Conservation (phyloP, 2,329 filamentous ascomycete species). For the Tolypocladium guangdongense region DNA sequence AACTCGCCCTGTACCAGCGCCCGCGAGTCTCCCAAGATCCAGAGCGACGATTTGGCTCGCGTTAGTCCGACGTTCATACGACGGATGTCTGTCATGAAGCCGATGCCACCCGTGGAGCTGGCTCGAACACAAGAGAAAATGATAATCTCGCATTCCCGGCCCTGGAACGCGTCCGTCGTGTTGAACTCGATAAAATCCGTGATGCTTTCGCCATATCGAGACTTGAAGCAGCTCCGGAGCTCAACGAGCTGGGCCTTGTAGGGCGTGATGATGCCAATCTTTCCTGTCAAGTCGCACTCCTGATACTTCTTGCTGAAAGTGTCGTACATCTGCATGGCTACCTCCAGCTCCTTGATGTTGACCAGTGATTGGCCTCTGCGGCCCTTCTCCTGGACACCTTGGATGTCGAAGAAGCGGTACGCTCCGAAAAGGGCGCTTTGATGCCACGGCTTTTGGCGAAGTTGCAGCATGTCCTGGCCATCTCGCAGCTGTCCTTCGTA, state of each 20-base stretch:
- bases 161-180: constrained; percentile 96
- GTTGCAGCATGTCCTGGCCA: constrained; percentile 67
- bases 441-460: constrained; percentile 80
- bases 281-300: constrained; percentile 60
- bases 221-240: constrained; percentile 63
- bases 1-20: constrained; percentile 80
- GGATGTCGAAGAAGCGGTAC: constrained; percentile 94
- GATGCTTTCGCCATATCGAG: constrained; percentile 63
- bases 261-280: constrained; percentile 94
- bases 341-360: constrained; percentile 76
- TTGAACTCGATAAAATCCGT: constrained; percentile 86
- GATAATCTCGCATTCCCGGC: constrained; percentile 92
- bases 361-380: constrained; percentile 78
- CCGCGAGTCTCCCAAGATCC: constrained; percentile 88
- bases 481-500: constrained; percentile 84
- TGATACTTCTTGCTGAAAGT: constrained; percentile 65
- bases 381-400: constrained; percentile 76
- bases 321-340: constrained; percentile 76
- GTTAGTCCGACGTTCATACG: constrained; percentile 99
- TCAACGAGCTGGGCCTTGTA: constrained; percentile 89
- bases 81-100: constrained; percentile 95
- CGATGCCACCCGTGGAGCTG: constrained; percentile 84
- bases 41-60: constrained; percentile 89
- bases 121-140: constrained; percentile 98
- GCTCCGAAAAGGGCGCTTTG: constrained; percentile 69